Conservation (phyloP, 805 yeast species). For the Yueomyces sp. region DNA sequence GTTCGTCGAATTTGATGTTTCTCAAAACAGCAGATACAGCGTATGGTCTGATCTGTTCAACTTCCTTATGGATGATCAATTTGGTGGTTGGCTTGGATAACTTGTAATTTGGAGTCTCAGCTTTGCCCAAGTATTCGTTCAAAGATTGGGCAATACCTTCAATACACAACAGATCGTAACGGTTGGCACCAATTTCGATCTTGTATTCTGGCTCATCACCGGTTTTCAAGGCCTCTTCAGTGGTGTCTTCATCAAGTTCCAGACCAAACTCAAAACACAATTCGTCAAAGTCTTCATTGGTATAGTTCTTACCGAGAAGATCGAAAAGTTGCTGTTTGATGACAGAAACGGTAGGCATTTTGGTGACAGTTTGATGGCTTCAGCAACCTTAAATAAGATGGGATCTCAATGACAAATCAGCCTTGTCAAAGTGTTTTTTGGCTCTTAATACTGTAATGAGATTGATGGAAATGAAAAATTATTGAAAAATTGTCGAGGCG, state of each 20-base stretch:
- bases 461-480: too few relatives aligned
- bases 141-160: slow-evolving; percentile 96
- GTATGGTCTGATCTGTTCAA: slow-evolving; percentile 69
- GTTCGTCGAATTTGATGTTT: slow-evolving; percentile 65
- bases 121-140: slow-evolving; percentile 73
- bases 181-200: slow-evolving; percentile 95
- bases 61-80: slow-evolving; percentile 64
- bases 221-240: slow-evolving; percentile 35
- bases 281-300: slow-evolving; percentile 91
- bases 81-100: slow-evolving; percentile 49
- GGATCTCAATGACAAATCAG: neutral
- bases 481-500: too few relatives aligned
- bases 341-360: slow-evolving; percentile 93
- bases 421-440: too few relatives aligned
- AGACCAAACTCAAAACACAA: slow-evolving; percentile 95
- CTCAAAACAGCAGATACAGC: slow-evolving; percentile 93
- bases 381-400: neutral
- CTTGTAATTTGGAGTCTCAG: slow-evolving; percentile 50
- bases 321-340: slow-evolving; percentile 86
- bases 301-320: slow-evolving; percentile 53
- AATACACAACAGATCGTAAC: slow-evolving; percentile 95
- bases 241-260: slow-evolving; percentile 95
- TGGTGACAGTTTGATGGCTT: neutral
- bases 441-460: too few relatives aligned
- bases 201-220: slow-evolving; percentile 79